Base-by-base conservation (phyloP, 768 basidiomycete genomes). In the Pulveroboletus ravenelii region DNA sequence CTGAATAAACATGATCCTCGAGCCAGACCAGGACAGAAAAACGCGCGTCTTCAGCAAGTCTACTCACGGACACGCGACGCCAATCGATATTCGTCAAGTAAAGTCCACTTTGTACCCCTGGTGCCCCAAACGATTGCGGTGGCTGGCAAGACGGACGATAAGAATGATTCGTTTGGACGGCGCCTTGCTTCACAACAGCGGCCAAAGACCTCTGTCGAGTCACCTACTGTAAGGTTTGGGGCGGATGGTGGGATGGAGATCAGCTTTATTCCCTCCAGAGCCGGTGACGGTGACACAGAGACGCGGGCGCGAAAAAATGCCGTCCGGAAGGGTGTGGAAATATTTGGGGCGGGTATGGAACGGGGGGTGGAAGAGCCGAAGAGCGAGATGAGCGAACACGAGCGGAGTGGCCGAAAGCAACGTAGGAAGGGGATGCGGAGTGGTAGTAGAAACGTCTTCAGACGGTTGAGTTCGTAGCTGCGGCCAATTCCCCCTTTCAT, bases 291-390 rank as follows among this genome's bases (percentile, higher is more conserved):
- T 13, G 56, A 46, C 54, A 10, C 30, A 6, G 5, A 9, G 13
- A 36, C 41, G 10, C 65, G 61, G 45, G 58, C 57, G 51, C 64
- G 50, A 60, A 68, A 62, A 70, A 69, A 61, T 64, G 68, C 61
- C 5, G 59, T 56, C 52, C 72, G 77, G 61, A 85, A 80, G 65
- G 85, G 82, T 25, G 80, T 84, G 38, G 90, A 93, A 68, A 70
- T 69, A 40, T 94, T 95, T 62, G 93, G 93, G 25, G 87, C 84
- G 39, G 93, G 93, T 20, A 73, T 98, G 83, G 92, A 96, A 74
- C 85, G 77, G 59, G 91, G 90, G 2, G 78, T 79, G 2, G 74
- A 73, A 42, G 79, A 78, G 36, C 66, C 70, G 10, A 71, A 53
- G 23, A 57, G 68, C 23, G 76, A 74, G 51, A 65, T 84, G 60